These are phyloP conservation scores for Graphilbum sp. DNA, from an alignment of 2,329 filamentous ascomycete species.

Conservation along the genomic window DNA sequence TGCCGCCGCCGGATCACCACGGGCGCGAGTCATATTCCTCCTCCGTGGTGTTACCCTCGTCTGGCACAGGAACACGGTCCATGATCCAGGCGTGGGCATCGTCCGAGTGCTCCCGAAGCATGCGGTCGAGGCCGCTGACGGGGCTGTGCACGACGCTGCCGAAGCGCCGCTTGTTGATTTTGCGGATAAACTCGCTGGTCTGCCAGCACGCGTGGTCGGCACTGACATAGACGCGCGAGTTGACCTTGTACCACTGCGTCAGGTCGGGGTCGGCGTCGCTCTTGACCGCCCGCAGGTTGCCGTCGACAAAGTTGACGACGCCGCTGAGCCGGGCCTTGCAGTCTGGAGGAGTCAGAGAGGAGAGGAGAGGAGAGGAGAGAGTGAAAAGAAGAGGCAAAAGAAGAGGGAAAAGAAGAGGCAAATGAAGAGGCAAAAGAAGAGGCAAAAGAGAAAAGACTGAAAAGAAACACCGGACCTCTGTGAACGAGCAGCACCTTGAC, in stretches of 20 bases:
- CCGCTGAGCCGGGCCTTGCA: constrained; percentile 53
- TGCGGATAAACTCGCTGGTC: constrained; percentile 40
- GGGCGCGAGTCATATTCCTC: constrained; percentile 22
- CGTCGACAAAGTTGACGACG: constrained; percentile 68
- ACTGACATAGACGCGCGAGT: constrained; percentile 66
- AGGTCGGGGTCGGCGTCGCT: constrained; percentile 61
- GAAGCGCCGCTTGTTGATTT: constrained; percentile 43
- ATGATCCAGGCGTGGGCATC: constrained; percentile 37
- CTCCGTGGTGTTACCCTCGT: constrained; percentile 29
- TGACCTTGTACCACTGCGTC: constrained; percentile 67
- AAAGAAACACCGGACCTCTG: constrained; percentile 36
- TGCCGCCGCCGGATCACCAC: no score
- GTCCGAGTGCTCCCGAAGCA: constrained; percentile 37
- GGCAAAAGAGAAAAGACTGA: neutral
- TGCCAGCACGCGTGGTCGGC: constrained; percentile 61
- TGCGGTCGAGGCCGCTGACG: constrained; percentile 30
- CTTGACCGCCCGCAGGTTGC: constrained; percentile 59
- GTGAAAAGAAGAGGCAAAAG: constrained; percentile 1
- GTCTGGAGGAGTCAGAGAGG: constrained; percentile 20
- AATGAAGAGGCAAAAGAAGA: neutral
- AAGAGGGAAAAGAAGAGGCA: constrained; percentile 1
- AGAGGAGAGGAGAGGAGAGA: neutral
- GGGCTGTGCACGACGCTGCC: constrained; percentile 38
- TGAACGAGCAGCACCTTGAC: constrained; percentile 67
- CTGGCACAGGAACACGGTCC: constrained; percentile 16